phyloP scores from a whole-genome alignment of 2,329 filamentous ascomycete species.

The Dendryphion nanum region DNA sequence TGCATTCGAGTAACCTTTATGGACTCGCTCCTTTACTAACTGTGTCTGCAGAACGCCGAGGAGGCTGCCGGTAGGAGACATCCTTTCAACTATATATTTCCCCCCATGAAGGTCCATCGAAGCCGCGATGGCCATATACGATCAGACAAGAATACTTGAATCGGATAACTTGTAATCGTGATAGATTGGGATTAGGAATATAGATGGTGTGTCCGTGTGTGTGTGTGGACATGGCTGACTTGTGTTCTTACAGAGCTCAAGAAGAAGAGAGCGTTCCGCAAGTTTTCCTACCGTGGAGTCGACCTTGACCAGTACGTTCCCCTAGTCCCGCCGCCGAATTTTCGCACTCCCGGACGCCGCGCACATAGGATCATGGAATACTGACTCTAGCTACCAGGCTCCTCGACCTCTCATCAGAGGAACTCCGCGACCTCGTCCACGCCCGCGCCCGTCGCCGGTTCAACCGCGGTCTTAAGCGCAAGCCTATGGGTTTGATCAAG shows the following conservation, averaged over 20 bases:
- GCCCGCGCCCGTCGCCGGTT: conserved; percentile 97
- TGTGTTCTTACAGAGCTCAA: conserved; percentile 75
- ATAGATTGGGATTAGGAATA: too few relatives aligned
- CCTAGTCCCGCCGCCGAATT: too few relatives aligned
- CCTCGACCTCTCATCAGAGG: conserved; percentile 96
- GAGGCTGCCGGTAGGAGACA: conserved; percentile 86
- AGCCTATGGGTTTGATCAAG: conserved; percentile 99
- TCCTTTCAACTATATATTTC: too few relatives aligned
- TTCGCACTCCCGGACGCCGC: too few relatives aligned
- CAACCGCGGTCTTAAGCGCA: conserved; percentile 99
- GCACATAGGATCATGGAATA: too few relatives aligned
- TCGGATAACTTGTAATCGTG: too few relatives aligned
- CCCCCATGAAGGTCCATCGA: too few relatives aligned
- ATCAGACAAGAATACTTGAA: too few relatives aligned
- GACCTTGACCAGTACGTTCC: conserved; percentile 96
- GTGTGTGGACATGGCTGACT: too few relatives aligned
- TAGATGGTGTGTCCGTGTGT: too few relatives aligned
- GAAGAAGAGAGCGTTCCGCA: conserved; percentile 99
- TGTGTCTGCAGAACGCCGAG: conserved; percentile 74
- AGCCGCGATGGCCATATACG: too few relatives aligned
- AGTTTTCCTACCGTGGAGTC: conserved; percentile 99
- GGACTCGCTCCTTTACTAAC: conserved; percentile 18
- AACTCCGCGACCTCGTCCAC: conserved; percentile 99
- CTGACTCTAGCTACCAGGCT: conserved; percentile 60
- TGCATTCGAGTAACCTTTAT: conserved; percentile 44